phyloP scores from a whole-genome alignment of 1,284 basidiomycete species.

The Boletus semigastroideus region DNA sequence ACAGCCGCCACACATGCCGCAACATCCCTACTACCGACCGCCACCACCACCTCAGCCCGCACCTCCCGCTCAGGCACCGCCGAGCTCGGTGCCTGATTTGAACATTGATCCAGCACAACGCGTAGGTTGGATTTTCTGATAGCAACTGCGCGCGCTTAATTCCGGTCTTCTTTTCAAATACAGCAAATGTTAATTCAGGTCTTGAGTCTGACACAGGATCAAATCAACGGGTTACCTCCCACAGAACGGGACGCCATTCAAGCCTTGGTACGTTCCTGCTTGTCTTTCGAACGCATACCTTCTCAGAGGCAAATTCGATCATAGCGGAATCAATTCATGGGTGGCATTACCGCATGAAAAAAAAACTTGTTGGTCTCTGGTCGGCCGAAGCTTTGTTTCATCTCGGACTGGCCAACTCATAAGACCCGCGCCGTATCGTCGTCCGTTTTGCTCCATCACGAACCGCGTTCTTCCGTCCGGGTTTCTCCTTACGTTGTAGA shows the following conservation, averaged over 20 bases:
- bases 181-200: constrained; percentile 88
- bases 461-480: background rate
- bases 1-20: constrained; percentile 42
- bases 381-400: background rate
- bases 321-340: constrained; percentile 52
- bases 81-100: constrained; percentile 29
- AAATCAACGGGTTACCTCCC: constrained; percentile 84
- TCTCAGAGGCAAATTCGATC: constrained; percentile 5
- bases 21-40: constrained; percentile 48
- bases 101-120: constrained; percentile 36
- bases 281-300: background rate
- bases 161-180: background rate
- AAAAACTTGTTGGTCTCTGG: background rate
- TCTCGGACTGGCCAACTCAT: background rate
- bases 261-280: constrained; percentile 61
- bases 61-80: constrained; percentile 29
- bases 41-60: constrained; percentile 34
- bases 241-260: constrained; percentile 84
- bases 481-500: constrained; percentile 6
- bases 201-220: constrained; percentile 79
- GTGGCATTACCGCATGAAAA: constrained; percentile 33
- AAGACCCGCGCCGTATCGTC: background rate
- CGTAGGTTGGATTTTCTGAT: constrained; percentile 20
- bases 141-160: background rate
- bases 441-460: background rate